Conservation (phyloP, 352 stramenopile genomes). For the Elongisporangium senticosum region DNA sequence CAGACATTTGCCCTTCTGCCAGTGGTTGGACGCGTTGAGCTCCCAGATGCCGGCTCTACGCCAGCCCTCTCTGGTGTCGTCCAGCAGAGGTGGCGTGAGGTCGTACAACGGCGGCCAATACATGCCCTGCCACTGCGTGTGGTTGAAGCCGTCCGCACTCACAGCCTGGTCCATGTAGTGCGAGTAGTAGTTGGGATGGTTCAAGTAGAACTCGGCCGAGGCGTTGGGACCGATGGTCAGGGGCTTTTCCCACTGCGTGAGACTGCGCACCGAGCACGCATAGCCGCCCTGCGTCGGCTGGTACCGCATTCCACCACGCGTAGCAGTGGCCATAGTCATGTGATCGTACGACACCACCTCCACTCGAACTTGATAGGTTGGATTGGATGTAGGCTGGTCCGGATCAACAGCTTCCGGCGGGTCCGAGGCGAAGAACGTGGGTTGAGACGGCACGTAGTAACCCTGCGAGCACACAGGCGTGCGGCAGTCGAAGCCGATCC, state of each 20-base stretch:
- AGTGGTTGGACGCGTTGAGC: constrained; percentile 47
- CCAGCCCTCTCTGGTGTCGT: constrained; percentile 93
- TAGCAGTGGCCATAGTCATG: constrained; percentile 27
- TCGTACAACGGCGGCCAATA: constrained; percentile 88
- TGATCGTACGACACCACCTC: constrained; percentile 52
- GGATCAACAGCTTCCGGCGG: constrained; percentile 32
- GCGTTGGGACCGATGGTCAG: constrained; percentile 31
- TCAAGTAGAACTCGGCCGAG: constrained; percentile 72
- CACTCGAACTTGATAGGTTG: constrained; percentile 42
- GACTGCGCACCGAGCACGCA: constrained; percentile 89
- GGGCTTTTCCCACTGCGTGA: constrained; percentile 94
- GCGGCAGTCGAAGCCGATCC: constrained; percentile 96
- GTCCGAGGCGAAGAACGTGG: constrained; percentile 72
- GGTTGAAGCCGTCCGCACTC: constrained; percentile 73
- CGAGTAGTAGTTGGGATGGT: constrained; percentile 96
- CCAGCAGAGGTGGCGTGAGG: constrained; percentile 69
- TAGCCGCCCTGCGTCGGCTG: constrained; percentile 88
- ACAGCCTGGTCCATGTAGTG: constrained; percentile 91
- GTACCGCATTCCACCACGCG: constrained; percentile 53
- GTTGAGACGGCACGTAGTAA: constrained; percentile 86
- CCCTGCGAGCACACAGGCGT: constrained; percentile 92
- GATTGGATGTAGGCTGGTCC: constrained; percentile 58
- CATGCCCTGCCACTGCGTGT: constrained; percentile 90
- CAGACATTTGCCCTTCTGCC: constrained; percentile 93
- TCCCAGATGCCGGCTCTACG: constrained; percentile 78